Conservation (phyloP, 2,329 filamentous ascomycete genomes). For the Cladophialophora chaetospira region DNA sequence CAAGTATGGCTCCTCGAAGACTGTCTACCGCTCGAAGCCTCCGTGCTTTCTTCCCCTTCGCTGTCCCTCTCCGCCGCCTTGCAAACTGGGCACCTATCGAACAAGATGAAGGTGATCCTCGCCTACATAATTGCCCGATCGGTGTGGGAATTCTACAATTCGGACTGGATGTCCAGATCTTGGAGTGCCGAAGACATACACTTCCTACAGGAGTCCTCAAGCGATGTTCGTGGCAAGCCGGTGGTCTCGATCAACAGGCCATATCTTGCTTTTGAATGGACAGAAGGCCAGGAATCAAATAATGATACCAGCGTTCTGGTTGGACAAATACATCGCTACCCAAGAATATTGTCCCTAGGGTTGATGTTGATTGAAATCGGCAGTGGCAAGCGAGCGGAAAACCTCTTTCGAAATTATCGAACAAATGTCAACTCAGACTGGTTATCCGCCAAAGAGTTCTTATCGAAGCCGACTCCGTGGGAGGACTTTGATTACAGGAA, state of each 20-base stretch:
- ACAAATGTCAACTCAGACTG: slow-evolving; percentile 6
- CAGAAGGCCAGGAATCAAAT: neutral
- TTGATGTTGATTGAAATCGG: slow-evolving; percentile 7
- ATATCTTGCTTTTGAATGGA: neutral
- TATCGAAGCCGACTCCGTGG: neutral
- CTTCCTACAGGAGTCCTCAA: neutral
- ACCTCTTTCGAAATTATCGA: neutral
- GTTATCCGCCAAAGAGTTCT: neutral
- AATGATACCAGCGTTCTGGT: neutral
- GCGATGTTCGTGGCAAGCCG: neutral
- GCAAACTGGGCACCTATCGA: neutral
- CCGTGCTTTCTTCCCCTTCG: neutral
- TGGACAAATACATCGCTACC: neutral
- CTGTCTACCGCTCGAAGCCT: neutral
- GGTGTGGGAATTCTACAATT: slow-evolving; percentile 8
- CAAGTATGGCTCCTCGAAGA: neutral
- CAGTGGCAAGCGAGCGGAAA: neutral
- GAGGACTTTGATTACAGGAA: slow-evolving; percentile 3
- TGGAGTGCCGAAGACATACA: slow-evolving; percentile 7
- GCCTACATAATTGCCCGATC: slow-evolving; percentile 8
- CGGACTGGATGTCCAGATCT: slow-evolving; percentile 6
- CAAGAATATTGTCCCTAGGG: neutral
- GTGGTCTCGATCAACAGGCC: neutral
- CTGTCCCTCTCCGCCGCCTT: neutral
- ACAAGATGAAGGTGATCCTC: slow-evolving; percentile 7